Base-by-base conservation (phyloP, 2,329 filamentous ascomycete genomes). In the Clonostachys rhizophaga region DNA sequence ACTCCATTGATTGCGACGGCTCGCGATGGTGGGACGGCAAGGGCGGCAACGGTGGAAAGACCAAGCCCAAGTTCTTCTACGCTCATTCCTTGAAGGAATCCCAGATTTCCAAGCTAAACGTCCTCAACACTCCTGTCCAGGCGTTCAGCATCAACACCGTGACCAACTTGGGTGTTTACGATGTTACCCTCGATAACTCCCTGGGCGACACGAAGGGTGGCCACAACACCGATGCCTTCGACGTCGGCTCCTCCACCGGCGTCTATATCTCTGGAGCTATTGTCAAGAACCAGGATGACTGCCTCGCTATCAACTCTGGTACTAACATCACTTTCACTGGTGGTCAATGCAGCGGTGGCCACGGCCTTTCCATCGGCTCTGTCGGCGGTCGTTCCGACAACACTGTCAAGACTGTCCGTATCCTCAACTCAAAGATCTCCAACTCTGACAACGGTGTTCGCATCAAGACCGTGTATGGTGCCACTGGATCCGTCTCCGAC, bases 191-290 rank as follows among this genome's bases (percentile, higher is more conserved):
- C 16, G 64, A 74, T 48, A 68, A 64, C 53, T 58, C 60, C 7
- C 61, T 52, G 12, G 68, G 68, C 33, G 64, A 69, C 48, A 44
- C 57, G 4, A 55, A 54, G 33, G 58, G 58, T 11, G 66, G 62
- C 6, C 62, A 76, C 55, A 84, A 84, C 65, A 83, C 78, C 2
- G 80, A 83, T 56, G 79, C 70, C 4, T 83, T 83, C 53, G 77
- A 83, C 48, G 71, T 83, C 47, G 73, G 76, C 48, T 65, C 60
- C 35, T 78, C 71, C 14, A 66, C 61, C 24, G 68, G 67, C 44
- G 67, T 83, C 17, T 71, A 65, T 36, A 82, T 83, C 43, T 68
- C 64, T 13, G 71, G 70, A 30, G 24, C 24, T 30, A 30, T 30
- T 9, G 24, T 30, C 24, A 30, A 30, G 24, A 30, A 30, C 24